phyloP scores from a whole-genome alignment of 1,284 basidiomycete species.

The Apiotrichum porosum region DNA sequence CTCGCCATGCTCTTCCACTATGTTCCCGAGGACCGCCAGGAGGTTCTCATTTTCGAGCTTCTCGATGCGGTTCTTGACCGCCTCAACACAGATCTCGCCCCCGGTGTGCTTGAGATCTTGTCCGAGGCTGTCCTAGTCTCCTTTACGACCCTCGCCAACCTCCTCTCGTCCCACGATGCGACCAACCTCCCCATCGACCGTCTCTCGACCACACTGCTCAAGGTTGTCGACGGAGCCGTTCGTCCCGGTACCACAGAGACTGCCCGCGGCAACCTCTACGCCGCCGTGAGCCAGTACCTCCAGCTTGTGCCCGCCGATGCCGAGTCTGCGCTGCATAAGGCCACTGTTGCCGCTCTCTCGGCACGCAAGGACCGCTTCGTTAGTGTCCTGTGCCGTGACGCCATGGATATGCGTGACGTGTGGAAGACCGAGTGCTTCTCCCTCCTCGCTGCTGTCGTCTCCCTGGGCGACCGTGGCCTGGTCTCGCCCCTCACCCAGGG shows the following conservation, averaged over 20 bases:
- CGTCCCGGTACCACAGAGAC: slow-evolving; percentile 75
- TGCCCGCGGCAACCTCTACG: slow-evolving; percentile 96
- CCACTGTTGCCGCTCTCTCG: slow-evolving; percentile 59
- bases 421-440: slow-evolving; percentile 83
- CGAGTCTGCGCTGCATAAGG: slow-evolving; percentile 53
- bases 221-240: slow-evolving; percentile 69
- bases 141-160: slow-evolving; percentile 76
- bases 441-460: slow-evolving; percentile 53
- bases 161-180: slow-evolving; percentile 56
- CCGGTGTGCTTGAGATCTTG: slow-evolving; percentile 70
- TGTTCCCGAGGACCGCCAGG: slow-evolving; percentile 70
- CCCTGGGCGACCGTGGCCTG: slow-evolving; percentile 58
- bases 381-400: slow-evolving; percentile 75
- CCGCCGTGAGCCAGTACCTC: slow-evolving; percentile 80
- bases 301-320: slow-evolving; percentile 54
- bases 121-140: slow-evolving; percentile 75
- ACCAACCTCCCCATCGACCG: slow-evolving; percentile 73
- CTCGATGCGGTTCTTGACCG: slow-evolving; percentile 62
- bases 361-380: slow-evolving; percentile 64
- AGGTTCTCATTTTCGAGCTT: slow-evolving; percentile 81
- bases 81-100: slow-evolving; percentile 55
- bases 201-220: slow-evolving; percentile 68
- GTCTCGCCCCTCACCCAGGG: slow-evolving; percentile 60
- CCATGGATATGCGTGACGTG: slow-evolving; percentile 88
- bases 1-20: slow-evolving; percentile 73